Conservation (phyloP, 805 yeast genomes). For the Jamesozyma piceae region DNA sequence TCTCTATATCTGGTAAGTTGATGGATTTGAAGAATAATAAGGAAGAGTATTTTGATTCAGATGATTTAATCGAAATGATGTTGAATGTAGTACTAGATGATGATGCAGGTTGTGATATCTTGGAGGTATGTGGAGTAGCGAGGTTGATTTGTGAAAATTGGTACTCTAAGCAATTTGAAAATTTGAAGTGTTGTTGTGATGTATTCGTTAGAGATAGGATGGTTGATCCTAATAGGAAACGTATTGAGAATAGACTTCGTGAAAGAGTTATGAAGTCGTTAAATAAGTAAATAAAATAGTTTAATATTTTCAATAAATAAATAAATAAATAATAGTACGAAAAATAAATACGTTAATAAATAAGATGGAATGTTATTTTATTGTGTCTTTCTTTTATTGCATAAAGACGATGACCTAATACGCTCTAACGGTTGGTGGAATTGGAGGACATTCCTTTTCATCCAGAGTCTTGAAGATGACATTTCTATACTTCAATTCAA, state of each 20-base stretch:
- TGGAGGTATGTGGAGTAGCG: constrained; percentile 20
- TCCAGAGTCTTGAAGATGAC: constrained; percentile 81
- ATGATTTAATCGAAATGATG: constrained; percentile 24
- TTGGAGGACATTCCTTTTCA: constrained; percentile 85
- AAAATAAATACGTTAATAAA: constrained; percentile 3
- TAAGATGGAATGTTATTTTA: background rate
- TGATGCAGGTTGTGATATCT: constrained; percentile 7
- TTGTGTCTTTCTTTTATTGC: too few species aligned
- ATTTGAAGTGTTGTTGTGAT: constrained; percentile 17
- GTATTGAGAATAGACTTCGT: constrained; percentile 22
- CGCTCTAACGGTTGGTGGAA: constrained; percentile 94
- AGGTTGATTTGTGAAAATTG: constrained; percentile 24
- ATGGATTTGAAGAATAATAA: constrained; percentile 9
- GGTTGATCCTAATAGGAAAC: constrained; percentile 19
- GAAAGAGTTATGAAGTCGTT: constrained; percentile 16
- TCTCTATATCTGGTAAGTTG: constrained; percentile 14
- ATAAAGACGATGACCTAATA: constrained; percentile 54
- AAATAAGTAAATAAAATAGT: background rate
- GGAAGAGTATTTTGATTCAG: constrained; percentile 17
- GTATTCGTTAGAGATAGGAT: constrained; percentile 12
- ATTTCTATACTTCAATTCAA: constrained; percentile 71
- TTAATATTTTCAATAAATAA: too few species aligned
- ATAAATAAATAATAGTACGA: background rate
- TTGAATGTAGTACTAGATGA: constrained; percentile 8
- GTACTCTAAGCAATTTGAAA: constrained; percentile 13